Evolutionary conservation across 768 basidiomycete genomes (phyloP), one percentile per base, ranked within the genome.

Genomic region (Galerina marginata): DNA sequence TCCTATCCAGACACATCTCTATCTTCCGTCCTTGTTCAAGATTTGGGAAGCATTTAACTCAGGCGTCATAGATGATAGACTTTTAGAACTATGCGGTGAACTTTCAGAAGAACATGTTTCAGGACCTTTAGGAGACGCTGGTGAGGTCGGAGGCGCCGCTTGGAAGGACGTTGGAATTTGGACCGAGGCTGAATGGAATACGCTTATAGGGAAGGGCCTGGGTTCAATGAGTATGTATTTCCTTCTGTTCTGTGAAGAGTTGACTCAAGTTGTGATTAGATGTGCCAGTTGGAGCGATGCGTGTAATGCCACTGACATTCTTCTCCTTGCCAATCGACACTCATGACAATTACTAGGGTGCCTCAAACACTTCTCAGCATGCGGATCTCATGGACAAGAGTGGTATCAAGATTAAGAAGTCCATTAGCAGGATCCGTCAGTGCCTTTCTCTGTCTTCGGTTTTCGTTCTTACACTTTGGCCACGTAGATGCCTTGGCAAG

Each of bases 121-220:
- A 20, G 88, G 89, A 16, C 74, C 80, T 20, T 70, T 71, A 40
- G 84, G 85, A n/a, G 78, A 77, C 45, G 79, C 75, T n/a, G 86
- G 83, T 9, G 72, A 73, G 50, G 83, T 86, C 65, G 85, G 83
- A 51, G 81, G 82, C 40, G 83, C 86, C 7, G 74, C 77, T 57
- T 90, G 88, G 87, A 90, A 89, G 71, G 91, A 93, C 65, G 83
- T 98, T 38, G 96, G 96, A 11, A 95, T 99, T 56, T 95, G 94
- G 85, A 88, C 85, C 4, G 84, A 93, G 58, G 79, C 84, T 44
- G 88, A 98, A 73, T 98, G 94, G 88, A 86, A 86, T 56, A 78
- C 90, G 26, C 76, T 99, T 50, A 84, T 95, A 63, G 87, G 88
- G 38, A 96, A 95, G 72, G 90, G 91, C 12, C 77, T 98, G 37